These are phyloP conservation scores for Cryptococcus sp. DNA, from an alignment of 1,284 basidiomycete genomes.

Conservation along the genomic window DNA sequence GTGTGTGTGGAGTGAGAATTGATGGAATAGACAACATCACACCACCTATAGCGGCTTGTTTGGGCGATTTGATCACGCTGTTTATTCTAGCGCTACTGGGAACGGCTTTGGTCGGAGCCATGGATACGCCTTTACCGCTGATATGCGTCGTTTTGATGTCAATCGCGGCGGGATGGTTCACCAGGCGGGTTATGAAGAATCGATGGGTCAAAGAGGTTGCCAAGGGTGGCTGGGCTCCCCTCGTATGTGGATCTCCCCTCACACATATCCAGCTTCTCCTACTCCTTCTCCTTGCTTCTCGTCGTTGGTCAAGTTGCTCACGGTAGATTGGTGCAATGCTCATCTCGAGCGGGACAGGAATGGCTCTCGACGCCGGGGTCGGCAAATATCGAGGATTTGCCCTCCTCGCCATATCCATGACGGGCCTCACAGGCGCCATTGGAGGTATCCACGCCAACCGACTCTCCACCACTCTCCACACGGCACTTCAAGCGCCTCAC, in stretches of 20 bases:
- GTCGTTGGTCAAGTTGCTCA: too few species aligned
- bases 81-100: conserved; percentile 63
- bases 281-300: background rate
- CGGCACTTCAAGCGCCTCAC: conserved; percentile 9
- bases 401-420: conserved; percentile 80
- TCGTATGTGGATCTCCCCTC: conserved; percentile 61
- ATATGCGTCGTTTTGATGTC: conserved; percentile 55
- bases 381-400: conserved; percentile 81
- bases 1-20: background rate
- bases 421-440: conserved; percentile 78
- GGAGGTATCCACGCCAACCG: conserved; percentile 89
- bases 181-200: conserved; percentile 52
- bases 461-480: conserved; percentile 54
- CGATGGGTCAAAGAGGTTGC: conserved; percentile 54
- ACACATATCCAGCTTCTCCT: background rate
- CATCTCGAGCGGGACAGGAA: conserved; percentile 83
- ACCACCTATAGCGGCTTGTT: conserved; percentile 82
- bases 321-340: conserved; percentile 67
- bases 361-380: conserved; percentile 86
- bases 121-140: conserved; percentile 62
- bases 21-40: conserved; percentile 76
- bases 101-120: conserved; percentile 57
- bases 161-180: conserved; percentile 51
- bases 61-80: conserved; percentile 88
- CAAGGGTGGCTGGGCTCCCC: conserved; percentile 78